Evolutionary conservation across 768 basidiomycete genomes (phyloP), one percentile per base, ranked within the genome.

Genomic region (Gymnopilus dilepis): DNA sequence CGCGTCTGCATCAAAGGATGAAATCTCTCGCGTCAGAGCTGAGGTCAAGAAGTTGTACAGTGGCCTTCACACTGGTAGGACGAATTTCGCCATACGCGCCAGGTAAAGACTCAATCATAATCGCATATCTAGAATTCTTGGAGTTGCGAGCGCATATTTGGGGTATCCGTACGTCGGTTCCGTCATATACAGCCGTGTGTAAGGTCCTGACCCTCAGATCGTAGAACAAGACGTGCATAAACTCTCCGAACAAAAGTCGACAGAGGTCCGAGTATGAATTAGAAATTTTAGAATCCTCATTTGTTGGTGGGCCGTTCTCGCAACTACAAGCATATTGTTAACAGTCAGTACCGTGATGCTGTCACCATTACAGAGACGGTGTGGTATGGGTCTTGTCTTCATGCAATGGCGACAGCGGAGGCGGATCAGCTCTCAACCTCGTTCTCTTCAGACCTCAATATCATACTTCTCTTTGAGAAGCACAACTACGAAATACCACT

Each of bases 11-110:
- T 82, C 82, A 30, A 95, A 94, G 74, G 94, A 95, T 41, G 95
- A 97, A 65, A 77, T 94, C 33, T 83, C 86, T 22, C 83, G 86
- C 60, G 76, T 94, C 7, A 80, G 95, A 61, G 84, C 85, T 11
- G 95, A 97, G 73, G 82, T 88, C 63, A 96, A 95, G 85, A 94
- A 94, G 72, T 73, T 94, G 17, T 92, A 94, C 60, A 91, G 93
- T 65, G 90, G 91, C 2, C 78, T 94, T 43, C 90, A 93, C 67
- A 82, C 93, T 67, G 91, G 91, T 89, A 60, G 69, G 85, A 80
- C 21, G 5, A 15, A 13, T 11, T 22, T 19, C 19, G 50, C 30
- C 33, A n/a, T n/a, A n/a, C n/a, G n/a, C n/a, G n/a, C n/a, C n/a
- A n/a, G n/a, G n/a, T n/a, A n/a, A n/a, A n/a, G n/a, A n/a, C n/a